Evolutionary conservation across 225 moss, liverwort and hornwort species (phyloP).

Genomic region (Polytrichum formosum): DNA sequence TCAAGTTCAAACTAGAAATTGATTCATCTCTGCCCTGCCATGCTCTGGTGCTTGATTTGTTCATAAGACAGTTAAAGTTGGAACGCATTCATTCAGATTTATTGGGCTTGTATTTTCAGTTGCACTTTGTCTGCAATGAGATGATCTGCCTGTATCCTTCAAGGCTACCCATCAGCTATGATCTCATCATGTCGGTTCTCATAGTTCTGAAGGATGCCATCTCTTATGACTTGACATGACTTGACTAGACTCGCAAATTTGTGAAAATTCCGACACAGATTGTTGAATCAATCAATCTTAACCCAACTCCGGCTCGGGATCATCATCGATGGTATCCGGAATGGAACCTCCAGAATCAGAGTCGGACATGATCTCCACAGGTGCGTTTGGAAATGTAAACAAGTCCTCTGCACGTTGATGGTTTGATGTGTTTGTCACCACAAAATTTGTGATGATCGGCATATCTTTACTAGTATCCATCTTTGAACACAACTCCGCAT

Average conservation of each 20-base stretch:
- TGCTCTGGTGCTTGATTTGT: too few species aligned
- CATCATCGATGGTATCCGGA: constrained; percentile 55
- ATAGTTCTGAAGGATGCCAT: not conserved
- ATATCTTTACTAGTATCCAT: constrained; percentile 8
- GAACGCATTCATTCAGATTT: too few species aligned
- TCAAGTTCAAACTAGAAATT: too few species aligned
- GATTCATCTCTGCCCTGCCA: too few species aligned
- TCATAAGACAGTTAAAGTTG: too few species aligned
- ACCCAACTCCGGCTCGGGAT: constrained; percentile 60
- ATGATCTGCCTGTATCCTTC: too few species aligned
- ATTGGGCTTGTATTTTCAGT: too few species aligned
- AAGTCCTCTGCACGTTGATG: constrained; percentile 32
- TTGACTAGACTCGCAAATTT: not conserved
- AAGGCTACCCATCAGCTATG: not conserved
- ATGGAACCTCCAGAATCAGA: constrained; percentile 84
- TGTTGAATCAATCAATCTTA: constrained; percentile 2
- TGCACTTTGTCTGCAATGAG: too few species aligned
- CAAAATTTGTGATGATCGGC: constrained; percentile 18
- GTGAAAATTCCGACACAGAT: not conserved
- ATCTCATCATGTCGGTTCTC: not conserved
- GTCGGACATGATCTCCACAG: constrained; percentile 63
- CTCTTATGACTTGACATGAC: too few species aligned
- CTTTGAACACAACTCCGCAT: constrained; percentile 21
- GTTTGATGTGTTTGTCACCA: constrained; percentile 9
- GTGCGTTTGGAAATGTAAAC: constrained; percentile 48